Evolutionary conservation across 108 stramenopile genomes (phyloP).

Genomic region (Bacterosira constricta): DNA sequence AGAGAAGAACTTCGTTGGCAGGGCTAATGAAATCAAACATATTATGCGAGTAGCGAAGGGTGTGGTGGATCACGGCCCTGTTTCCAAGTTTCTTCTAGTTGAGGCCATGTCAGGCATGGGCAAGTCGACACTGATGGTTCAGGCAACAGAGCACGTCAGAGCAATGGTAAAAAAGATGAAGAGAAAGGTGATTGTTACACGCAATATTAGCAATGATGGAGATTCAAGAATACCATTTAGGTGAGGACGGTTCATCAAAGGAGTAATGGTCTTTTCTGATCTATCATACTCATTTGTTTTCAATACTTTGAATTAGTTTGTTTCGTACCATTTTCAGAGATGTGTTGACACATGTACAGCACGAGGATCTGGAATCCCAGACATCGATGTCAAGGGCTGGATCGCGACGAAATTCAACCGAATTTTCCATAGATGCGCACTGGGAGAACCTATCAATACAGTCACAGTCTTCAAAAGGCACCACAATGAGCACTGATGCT

Average conservation of each 20-base stretch:
- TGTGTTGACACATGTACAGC: conserved; percentile 36
- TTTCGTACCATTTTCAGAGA: conserved; percentile 61
- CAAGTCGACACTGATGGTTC: conserved; percentile 58
- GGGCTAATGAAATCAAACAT: conserved; percentile 56
- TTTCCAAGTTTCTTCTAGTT: conserved; percentile 49
- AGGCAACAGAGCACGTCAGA: conserved; percentile 54
- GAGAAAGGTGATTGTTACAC: conserved; percentile 51
- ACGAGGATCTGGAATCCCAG: conserved; percentile 30
- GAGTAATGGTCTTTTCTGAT: background rate
- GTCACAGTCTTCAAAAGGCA: conserved; percentile 46
- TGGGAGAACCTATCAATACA: conserved; percentile 50
- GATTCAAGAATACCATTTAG: conserved; percentile 64
- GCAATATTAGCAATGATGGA: conserved; percentile 62
- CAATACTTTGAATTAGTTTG: conserved; percentile 25
- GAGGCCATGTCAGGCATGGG: conserved; percentile 63
- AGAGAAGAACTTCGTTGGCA: conserved; percentile 62
- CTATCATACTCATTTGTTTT: background rate
- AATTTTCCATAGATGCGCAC: conserved; percentile 31
- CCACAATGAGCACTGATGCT: conserved; percentile 26
- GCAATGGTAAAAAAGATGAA: conserved; percentile 44
- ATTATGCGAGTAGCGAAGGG: conserved; percentile 53
- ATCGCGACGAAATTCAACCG: background rate
- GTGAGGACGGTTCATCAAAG: conserved; percentile 12
- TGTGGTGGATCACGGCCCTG: conserved; percentile 14
- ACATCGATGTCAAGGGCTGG: background rate